Evolutionary conservation across 805 yeast genomes (phyloP), one percentile per base, ranked within the genome.

Genomic region (Nakazawaea holstii): DNA sequence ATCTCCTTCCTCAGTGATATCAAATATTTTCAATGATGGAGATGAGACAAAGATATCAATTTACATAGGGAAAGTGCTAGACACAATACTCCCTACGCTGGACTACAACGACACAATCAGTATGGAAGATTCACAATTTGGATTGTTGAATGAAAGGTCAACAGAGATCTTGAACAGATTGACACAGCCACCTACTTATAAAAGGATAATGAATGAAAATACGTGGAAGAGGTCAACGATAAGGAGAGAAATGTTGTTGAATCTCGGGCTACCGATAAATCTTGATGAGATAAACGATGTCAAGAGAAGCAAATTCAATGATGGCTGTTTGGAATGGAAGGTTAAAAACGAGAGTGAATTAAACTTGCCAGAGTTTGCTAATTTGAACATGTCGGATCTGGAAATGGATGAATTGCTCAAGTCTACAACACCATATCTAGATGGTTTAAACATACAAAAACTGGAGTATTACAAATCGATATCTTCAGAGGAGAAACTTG

Each of bases 201-300:
- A 11, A 7, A 35, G 20, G 17, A 40, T 36, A 43, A 27, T 46
- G n/a, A 46, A 46, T 31, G 43, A 41, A 26, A 30, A 14, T 28
- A 29, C 44, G 28, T 88, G 95, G 95, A 76, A 74, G 38, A 73
- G 73, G 46, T 82, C 87, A 58, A 70, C 80, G 15, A 73, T 85
- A 24, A 76, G 90, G 43, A 76, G 84, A 54, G 79, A 77, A 53
- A 62, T 88, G 30, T 68, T 85, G 30, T 68, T 82, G 15, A 75
- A 80, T 28, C 66, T 88, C 39, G 90, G 91, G 1, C 74, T 88
- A 2, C 95, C 95, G 0, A 76, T 86, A 36, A 83, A 84, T 55
- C 66, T 83, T 13, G 89, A 83, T 60, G 86, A 82, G 56, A 50
- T 75, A 51, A 31, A 30, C 10, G 44, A 29, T 29, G 8, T 24